Evolutionary conservation across 345 rosid genomes (phyloP).

Genomic region (Triadica sebifera): DNA sequence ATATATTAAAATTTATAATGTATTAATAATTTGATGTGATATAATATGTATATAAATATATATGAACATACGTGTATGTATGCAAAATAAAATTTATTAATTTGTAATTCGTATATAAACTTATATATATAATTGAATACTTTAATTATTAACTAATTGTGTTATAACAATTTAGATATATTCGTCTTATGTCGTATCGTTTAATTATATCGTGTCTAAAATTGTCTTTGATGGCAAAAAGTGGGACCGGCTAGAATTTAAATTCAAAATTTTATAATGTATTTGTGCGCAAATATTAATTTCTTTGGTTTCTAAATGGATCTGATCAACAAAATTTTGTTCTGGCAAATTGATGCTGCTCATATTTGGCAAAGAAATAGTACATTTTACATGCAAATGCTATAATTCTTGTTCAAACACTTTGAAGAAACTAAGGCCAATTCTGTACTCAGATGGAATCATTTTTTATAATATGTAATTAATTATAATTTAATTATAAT

Average conservation of each 20-base stretch:
- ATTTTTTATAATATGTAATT: neutral
- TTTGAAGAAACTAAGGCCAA: neutral
- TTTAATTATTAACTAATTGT: too few species aligned
- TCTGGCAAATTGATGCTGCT: neutral
- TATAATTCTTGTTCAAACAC: neutral
- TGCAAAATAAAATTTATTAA: too few species aligned
- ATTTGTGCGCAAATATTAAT: neutral
- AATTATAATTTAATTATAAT: too few species aligned
- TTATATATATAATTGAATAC: too few species aligned
- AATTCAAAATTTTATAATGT: neutral
- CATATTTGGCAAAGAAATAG: neutral
- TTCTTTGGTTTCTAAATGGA: neutral
- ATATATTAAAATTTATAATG: too few species aligned
- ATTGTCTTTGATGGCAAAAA: neutral
- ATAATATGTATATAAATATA: too few species aligned
- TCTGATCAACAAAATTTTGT: neutral
- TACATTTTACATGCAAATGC: constrained; percentile 1
- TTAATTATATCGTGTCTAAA: too few species aligned
- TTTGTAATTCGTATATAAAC: too few species aligned
- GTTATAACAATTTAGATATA: too few species aligned
- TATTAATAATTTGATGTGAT: too few species aligned
- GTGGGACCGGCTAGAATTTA: neutral
- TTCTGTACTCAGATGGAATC: neutral
- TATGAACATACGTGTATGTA: too few species aligned
- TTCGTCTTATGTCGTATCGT: too few species aligned